phyloP scores from a whole-genome alignment of 2,329 filamentous ascomycete species.

The Alternaria gaisen region DNA sequence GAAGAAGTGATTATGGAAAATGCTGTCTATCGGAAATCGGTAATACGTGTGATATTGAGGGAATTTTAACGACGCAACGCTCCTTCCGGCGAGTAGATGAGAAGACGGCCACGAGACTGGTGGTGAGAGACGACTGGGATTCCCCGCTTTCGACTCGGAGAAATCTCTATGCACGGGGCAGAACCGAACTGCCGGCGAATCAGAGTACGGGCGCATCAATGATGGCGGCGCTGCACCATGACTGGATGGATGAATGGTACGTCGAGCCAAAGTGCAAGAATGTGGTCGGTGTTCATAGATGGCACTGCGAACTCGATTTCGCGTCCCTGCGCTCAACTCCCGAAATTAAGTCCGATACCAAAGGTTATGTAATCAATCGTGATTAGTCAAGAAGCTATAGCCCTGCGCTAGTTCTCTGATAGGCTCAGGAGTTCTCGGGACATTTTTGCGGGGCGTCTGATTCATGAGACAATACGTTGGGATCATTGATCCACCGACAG shows the following conservation, averaged over 20 bases:
- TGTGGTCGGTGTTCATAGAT: neutral
- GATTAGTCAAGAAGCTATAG: no score
- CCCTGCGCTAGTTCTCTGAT: no score
- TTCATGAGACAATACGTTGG: no score
- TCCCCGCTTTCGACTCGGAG: constrained; percentile 22
- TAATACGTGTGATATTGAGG: neutral
- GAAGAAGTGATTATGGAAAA: neutral
- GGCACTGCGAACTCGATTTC: no score
- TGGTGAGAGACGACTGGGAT: constrained; percentile 23
- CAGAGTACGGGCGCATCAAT: neutral
- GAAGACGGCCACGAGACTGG: constrained; percentile 5
- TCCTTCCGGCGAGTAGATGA: neutral
- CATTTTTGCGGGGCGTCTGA: neutral
- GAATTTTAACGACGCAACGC: neutral
- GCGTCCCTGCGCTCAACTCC: no score
- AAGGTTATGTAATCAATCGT: no score
- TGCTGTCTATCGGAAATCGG: neutral
- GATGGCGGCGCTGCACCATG: neutral
- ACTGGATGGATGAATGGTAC: neutral
- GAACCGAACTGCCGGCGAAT: neutral
- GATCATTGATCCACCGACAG: neutral
- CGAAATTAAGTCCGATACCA: no score
- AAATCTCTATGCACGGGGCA: neutral
- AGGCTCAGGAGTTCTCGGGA: no score
- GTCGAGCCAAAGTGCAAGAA: neutral